Evolutionary conservation across 345 rosid species (phyloP), one percentile per base, ranked within the genome.

Genomic region (Barbarea vulgaris): DNA sequence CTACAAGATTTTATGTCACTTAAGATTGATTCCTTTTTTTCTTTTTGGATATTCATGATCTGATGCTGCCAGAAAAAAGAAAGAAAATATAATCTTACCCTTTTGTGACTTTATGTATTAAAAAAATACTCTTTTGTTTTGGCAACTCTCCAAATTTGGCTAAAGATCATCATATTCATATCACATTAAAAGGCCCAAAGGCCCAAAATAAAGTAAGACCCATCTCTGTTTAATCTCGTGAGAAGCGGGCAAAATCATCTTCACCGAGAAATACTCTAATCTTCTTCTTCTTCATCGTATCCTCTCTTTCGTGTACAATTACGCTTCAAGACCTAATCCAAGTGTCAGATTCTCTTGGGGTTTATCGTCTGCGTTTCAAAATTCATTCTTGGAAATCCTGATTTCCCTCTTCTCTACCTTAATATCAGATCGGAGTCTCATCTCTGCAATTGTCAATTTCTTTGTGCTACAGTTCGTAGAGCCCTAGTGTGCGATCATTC

Each of bases 261-360:
- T 31, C 33, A 5, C 63, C 42, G 17, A 18, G 5, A 17, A 11
- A 18, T 33, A 11, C n/a, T 10, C 28, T 24, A 28, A 18, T 7
- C 11, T 27, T 11, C 11, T 27, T 69, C 64, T 8, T 56, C 11
- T 27, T 69, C 64, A 5, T 56, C 14, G 22, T 36, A 1, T 6
- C 41, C n/a, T 56, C 64, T 19, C 41, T 56, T 30, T 44, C n/a
- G 44, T 13, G 57, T 51, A 21, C 4, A 51, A 2, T 67, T 17
- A 36, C 61, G 61, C 34, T 67, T 52, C 60, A 34, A 22, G 42
- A 28, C 31, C 55, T 9, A 21, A 42, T 69, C 31, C 64, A 56
- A 28, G 42, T 19, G 64, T 18, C 64, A 30, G 9, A 1, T 56
- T 19, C 70, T 37, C 62, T 33, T 14, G 3, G 34, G 67, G 67